Percentiles rank a stretch among this genome's conserved stretches.
These are phyloP conservation scores for Vaccinium corymbosum DNA, from an alignment of 148 eudicot genomes.

Conservation along the genomic window DNA sequence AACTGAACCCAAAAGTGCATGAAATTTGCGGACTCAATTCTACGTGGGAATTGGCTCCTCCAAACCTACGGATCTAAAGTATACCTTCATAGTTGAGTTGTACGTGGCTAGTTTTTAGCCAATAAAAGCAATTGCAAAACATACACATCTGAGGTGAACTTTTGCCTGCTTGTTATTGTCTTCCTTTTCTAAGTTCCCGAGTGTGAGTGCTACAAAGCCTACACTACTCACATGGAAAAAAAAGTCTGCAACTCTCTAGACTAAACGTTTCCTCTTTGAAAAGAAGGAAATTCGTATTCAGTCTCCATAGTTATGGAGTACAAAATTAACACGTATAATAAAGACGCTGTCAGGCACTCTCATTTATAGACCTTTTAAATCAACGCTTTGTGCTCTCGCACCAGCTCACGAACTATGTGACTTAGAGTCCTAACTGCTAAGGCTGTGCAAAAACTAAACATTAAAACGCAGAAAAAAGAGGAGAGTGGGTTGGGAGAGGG, in stretches of 20 bases:
- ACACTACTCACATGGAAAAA: background rate
- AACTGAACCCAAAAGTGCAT: background rate
- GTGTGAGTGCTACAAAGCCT: background rate
- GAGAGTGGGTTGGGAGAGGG: too few species aligned
- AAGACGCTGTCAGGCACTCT: too few species aligned
- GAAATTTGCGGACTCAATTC: background rate
- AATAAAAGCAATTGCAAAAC: background rate
- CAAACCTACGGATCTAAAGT: background rate
- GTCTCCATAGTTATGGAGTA: background rate
- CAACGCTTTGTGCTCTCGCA: too few species aligned
- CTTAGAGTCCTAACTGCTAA: too few species aligned
- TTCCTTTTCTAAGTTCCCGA: background rate
- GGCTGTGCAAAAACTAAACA: too few species aligned
- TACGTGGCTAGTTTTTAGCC: background rate
- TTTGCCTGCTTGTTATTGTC: background rate
- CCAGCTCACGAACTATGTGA: too few species aligned
- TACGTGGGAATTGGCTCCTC: background rate
- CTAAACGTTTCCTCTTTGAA: background rate
- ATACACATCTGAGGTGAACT: background rate
- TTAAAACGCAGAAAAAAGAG: too few species aligned
- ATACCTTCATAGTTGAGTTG: background rate
- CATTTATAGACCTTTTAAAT: too few species aligned
- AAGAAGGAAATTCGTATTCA: background rate
- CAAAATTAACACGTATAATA: too few species aligned
- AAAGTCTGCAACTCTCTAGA: background rate